Conservation (phyloP, 495 filamentous ascomycete genomes). For the Halenospora varia region DNA sequence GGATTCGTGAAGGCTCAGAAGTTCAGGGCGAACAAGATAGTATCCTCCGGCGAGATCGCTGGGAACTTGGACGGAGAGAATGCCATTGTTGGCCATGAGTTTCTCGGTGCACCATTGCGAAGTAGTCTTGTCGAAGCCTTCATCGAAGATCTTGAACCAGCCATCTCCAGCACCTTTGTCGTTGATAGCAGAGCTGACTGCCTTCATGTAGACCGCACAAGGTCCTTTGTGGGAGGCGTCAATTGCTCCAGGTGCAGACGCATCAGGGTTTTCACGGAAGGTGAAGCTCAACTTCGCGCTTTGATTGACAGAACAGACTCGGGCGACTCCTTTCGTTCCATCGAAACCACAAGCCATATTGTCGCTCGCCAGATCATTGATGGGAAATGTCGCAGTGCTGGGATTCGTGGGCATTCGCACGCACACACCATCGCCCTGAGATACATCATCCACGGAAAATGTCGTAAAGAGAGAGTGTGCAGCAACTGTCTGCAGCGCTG, state of each 20-base stretch:
- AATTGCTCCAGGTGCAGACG: conserved; percentile 46
- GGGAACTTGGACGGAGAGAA: conserved; percentile 56
- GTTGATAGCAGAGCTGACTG: conserved; percentile 39
- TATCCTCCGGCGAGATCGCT: conserved; percentile 54
- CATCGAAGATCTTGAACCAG: conserved; percentile 79
- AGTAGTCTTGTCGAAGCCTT: conserved; percentile 51
- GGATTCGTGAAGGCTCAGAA: conserved; percentile 64
- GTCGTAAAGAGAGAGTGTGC: conserved; percentile 68
- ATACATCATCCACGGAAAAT: conserved; percentile 57
- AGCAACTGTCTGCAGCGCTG: conserved; percentile 17
- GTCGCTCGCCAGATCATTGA: conserved; percentile 44
- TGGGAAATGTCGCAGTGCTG: conserved; percentile 45
- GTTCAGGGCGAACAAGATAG: conserved; percentile 65
- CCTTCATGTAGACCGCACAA: conserved; percentile 71
- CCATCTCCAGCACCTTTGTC: conserved; percentile 50
- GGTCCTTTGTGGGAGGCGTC: conserved; percentile 65
- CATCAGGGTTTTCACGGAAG: conserved; percentile 59
- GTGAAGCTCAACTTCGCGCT: conserved; percentile 57
- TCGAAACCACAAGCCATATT: conserved; percentile 72
- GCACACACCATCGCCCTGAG: conserved; percentile 66
- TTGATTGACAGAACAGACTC: conserved; percentile 50
- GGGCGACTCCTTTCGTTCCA: conserved; percentile 51
- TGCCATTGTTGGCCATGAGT: conserved; percentile 60
- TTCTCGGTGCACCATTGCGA: conserved; percentile 58
- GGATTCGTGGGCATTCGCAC: conserved; percentile 58